Base-by-base conservation (phyloP, 2,329 filamentous ascomycete species). In the Botrytis cinerea region DNA sequence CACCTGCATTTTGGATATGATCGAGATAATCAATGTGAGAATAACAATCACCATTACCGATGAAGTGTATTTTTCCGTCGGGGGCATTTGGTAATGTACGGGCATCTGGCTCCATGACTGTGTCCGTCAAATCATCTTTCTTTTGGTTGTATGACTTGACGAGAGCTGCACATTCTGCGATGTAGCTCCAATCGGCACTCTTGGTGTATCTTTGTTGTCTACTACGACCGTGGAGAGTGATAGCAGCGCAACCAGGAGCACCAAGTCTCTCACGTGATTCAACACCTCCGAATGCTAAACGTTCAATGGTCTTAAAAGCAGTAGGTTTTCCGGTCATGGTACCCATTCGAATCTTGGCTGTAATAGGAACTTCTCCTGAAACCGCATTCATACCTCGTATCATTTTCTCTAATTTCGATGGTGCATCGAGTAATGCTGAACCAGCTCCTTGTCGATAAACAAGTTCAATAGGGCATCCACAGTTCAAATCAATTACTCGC, bases 11-110 rank as follows among this genome's bases (percentile, higher is more conserved):
- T 66, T 91, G 87, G 57, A 98, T 86, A 79, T 96, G 91, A 73
- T 90, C 85, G 76, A 90, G 90, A 84, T 98, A 98, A 81, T 98
- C 94, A 46, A 91, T 84, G 82, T 98, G 94, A 7, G 94, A 98
- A 84, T 93, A 98, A 83, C 95, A 96, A 83, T 99, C 96, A 66
- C 96, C 96, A 82, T 99, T 99, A 78, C 96, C 96, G 77, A 98
- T 86, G 84, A 99, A 98, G 85, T 93, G 98, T 77, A 96, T 89
- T 77, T 90, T 91, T 9, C 90, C 89, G 76, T 87, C 89, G 69
- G 85, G 88, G 16, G 86, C 84, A 77, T 91, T 90, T 25, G 94
- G 86, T 71, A 93, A 88, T 43, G 91, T 91, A 77, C 92, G 91
- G 45, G 87, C 87, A 81, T 98, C 95, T 0, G 92, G 87, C 80